phyloP scores from a whole-genome alignment of 1,284 basidiomycete species.

The Sphagnurus paluster region DNA sequence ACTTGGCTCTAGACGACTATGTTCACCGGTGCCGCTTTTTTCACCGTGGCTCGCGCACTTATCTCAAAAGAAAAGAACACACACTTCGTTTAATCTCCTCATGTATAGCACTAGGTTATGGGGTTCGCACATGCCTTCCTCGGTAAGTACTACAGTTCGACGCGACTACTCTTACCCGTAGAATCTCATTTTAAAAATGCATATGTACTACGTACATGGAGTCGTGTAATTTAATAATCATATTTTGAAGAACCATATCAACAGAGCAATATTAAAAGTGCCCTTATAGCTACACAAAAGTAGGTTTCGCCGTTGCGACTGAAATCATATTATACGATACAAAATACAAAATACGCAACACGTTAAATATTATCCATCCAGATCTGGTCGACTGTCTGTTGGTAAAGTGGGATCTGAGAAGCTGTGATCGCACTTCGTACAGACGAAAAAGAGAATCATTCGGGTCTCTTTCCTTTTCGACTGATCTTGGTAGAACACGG shows the following conservation, averaged over 20 bases:
- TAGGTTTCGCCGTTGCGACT: background rate
- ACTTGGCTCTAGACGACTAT: slow-evolving; percentile 1
- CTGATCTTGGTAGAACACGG: slow-evolving; percentile 93
- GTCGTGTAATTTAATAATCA: no score
- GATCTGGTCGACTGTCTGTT: slow-evolving; percentile 29
- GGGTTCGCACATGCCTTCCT: no score
- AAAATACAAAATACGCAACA: slow-evolving; percentile 8
- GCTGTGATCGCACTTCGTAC: slow-evolving; percentile 79
- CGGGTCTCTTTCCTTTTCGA: slow-evolving; percentile 90
- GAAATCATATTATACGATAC: slow-evolving; percentile 3
- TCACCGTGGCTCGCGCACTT: slow-evolving; percentile 25
- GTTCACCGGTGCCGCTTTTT: slow-evolving; percentile 4
- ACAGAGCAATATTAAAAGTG: no score
- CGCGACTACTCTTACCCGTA: no score
- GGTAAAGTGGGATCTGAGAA: slow-evolving; percentile 72
- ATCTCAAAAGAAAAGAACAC: slow-evolving; percentile 24
- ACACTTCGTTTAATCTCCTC: slow-evolving; percentile 22
- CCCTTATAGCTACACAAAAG: no score
- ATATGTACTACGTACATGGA: no score
- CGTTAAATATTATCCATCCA: slow-evolving; percentile 9
- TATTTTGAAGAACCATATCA: no score
- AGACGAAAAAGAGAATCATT: slow-evolving; percentile 93
- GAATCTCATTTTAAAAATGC: no score
- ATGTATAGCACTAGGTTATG: background rate
- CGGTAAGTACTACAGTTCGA: no score